Conservation (phyloP, 495 filamentous ascomycete genomes). For the Aspergillus incahuasiensis region DNA sequence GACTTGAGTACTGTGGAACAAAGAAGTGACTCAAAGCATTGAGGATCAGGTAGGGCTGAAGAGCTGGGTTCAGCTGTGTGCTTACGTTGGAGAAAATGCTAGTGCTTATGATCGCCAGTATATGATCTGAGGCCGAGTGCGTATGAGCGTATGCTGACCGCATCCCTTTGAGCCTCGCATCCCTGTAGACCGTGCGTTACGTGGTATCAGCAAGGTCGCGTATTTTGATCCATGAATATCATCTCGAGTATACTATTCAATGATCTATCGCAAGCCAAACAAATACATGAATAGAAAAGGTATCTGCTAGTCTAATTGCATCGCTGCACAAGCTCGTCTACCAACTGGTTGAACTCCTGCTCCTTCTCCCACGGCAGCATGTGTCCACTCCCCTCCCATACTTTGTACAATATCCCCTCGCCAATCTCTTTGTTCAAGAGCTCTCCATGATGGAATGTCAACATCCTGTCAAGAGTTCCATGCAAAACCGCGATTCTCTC, state of each 20-base stretch:
- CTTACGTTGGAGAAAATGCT: too few relatives aligned
- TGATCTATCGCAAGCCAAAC: too few relatives aligned
- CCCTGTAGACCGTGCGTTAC: neutral
- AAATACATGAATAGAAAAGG: neutral
- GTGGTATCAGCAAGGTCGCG: too few relatives aligned
- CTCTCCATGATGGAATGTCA: constrained; percentile 60
- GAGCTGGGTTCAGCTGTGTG: neutral
- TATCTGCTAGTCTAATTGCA: constrained; percentile 1
- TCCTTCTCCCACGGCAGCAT: constrained; percentile 60
- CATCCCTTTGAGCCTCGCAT: too few relatives aligned
- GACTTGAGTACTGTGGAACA: neutral
- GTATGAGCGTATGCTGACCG: neutral
- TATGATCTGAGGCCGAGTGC: neutral
- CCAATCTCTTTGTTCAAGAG: constrained; percentile 52
- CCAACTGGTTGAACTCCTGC: constrained; percentile 52
- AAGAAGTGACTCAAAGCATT: neutral
- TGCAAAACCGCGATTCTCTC: constrained; percentile 71
- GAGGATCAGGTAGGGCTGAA: neutral
- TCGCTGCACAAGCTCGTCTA: constrained; percentile 49
- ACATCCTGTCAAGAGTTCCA: constrained; percentile 70
- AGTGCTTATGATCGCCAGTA: neutral
- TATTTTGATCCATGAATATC: too few relatives aligned
- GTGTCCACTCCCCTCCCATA: constrained; percentile 67
- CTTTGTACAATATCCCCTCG: constrained; percentile 43
- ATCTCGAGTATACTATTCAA: too few relatives aligned